Evolutionary conservation across 768 basidiomycete genomes (phyloP), one percentile per base, ranked within the genome.

Genomic region (Chalciporus chontae): DNA sequence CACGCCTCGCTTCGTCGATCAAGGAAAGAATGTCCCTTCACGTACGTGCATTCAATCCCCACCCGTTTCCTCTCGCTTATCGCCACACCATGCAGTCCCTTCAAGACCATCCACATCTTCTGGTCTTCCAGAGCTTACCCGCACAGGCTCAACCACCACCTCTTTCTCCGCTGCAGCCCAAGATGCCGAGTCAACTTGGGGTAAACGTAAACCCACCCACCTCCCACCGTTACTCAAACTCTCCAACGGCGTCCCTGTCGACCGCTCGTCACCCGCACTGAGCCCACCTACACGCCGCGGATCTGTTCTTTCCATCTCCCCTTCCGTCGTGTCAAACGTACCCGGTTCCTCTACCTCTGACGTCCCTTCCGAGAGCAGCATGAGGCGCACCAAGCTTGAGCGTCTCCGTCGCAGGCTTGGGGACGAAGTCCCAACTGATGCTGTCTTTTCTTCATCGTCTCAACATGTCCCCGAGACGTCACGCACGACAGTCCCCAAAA

Each of bases 351-450:
- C 71, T 3, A 5, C 8, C n/a, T 55, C 63, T 4, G 63, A 27
- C 7, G 43, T n/a, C 7, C 70, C 76, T 2, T 73, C 77, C 7
- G 57, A 73, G 4, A 69, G 65, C 17, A 60, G 65, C 39, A 42
- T 73, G 14, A 74, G 81, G 19, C 74, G 77, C 41, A 68, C 71
- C 55, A 87, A 85, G 65, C 79, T 88, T 74, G 83, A 84, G 43
- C 72, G 79, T 27, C 69, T 88, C 43, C 73, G 79, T 45, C 78
- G 75, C 58, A 81, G 69, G 56, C 73, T 88, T 3, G 86, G 86
- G 0, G 73, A 84, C 17, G 79, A 76, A 23, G 79, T 87, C 18
- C 86, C 85, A 7, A 55, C 76, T 2, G 72, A 78, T 32, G 73
- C 85, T 26, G 79, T 87, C 43, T 86, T 85, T 65, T 75, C 81